phyloP scores from a whole-genome alignment of 2,329 filamentous ascomycete species.

The Blumeria graminis region DNA sequence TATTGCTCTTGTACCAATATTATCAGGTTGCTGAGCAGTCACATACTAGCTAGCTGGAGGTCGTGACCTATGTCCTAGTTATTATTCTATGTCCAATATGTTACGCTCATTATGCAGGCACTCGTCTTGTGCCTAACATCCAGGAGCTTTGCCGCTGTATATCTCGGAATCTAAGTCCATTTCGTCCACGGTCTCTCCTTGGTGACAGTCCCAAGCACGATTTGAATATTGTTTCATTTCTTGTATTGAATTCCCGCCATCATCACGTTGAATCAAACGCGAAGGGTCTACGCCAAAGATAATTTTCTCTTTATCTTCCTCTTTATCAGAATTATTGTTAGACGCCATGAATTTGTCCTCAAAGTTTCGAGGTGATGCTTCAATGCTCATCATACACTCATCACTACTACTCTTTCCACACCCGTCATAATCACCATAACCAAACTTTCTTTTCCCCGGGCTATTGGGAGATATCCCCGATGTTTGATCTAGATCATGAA shows the following conservation, averaged over 20 bases:
- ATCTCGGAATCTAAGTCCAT: conserved; percentile 13
- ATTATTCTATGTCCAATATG: too few species aligned
- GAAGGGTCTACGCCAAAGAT: conserved; percentile 9
- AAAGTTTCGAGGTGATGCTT: not conserved
- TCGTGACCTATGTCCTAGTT: too few species aligned
- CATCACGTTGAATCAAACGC: conserved; percentile 1
- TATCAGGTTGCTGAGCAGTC: too few species aligned
- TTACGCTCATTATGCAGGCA: too few species aligned
- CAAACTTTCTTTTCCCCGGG: conserved; percentile 12
- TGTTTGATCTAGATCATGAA: not conserved
- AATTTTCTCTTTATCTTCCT: conserved; percentile 3
- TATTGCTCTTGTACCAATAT: too few species aligned
- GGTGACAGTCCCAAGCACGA: not conserved
- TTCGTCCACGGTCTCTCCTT: conserved; percentile 7
- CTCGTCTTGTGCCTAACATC: too few species aligned
- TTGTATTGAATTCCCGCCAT: not conserved
- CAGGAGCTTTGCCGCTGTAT: not conserved
- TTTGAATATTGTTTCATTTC: conserved; percentile 13
- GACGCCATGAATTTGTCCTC: not conserved
- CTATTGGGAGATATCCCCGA: conserved; percentile 2
- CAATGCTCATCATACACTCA: not conserved
- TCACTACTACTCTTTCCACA: not conserved
- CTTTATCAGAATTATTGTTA: not conserved
- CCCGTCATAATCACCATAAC: not conserved
- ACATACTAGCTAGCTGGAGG: too few species aligned